Evolutionary conservation across 805 yeast species (phyloP), one percentile per base, ranked within the genome.

Genomic region (Metschnikowia hibisci): DNA sequence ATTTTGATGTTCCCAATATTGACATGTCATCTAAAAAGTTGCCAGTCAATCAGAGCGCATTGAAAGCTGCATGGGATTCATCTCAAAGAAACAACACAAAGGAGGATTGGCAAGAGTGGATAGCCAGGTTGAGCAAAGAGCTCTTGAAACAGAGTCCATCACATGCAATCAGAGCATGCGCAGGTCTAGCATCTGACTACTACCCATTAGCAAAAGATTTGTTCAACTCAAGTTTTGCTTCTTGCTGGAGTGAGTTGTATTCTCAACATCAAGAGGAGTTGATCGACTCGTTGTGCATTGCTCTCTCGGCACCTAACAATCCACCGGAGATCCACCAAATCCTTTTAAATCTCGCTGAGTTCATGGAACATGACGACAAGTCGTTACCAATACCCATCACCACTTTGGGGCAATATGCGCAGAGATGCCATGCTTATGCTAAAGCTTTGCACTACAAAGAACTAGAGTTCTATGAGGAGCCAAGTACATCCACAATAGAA

Each of bases 51-150:
- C 80, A 78, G 36, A 76, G 71, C 31, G 76, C 78, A 0, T 69
- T 93, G 54, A 83, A 87, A 55, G 78, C 80, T 34, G 87, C 90
- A 1, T 93, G 99, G 98, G 96, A 89, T 53, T 84, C 96, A 22
- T 78, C 86, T 18, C 91, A 87, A 52, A 79, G 91, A 51, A 53
- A 47, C 40, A 77, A 95, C 41, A 87, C 97, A 0, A 82, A 82
- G 53, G 98, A 90, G 54, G 99, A 93, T 53, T 93, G 99, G 99
- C 91, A 86, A 54, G 98, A 93, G 58, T 93, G 99, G 99, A 81
- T 89, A 51, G 78, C 95, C 46, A 73, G 93, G 45, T 70, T 93
- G 37, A 82, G 93, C 53, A 84, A 88, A 41, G 96, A 89, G 57
- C 63, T 93, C 27, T 67, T 93, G 50, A 87, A 86, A 54, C 96